Percentiles rank a stretch among this genome's conserved stretches.
These are phyloP conservation scores for Acanthamoeba lugdunensis DNA, from an alignment of 208 protist species.

Conservation along the genomic window DNA sequence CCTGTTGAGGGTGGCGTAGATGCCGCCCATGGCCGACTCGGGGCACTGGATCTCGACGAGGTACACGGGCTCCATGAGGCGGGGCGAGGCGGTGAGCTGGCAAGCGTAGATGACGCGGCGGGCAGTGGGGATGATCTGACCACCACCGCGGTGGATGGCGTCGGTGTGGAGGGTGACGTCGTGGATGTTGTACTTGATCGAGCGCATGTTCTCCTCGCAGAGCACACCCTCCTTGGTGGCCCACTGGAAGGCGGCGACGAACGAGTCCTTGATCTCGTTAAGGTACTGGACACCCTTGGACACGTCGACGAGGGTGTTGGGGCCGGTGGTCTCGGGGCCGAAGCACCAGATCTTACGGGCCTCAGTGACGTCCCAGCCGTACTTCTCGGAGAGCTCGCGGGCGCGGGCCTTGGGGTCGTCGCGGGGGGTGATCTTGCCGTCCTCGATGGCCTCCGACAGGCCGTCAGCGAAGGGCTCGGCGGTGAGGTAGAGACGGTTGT, in stretches of 20 bases:
- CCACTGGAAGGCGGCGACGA: constrained; percentile 95
- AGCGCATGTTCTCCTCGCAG: constrained; percentile 96
- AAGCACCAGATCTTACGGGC: constrained; percentile 98
- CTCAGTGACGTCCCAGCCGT: constrained; percentile 93
- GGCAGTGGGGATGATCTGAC: constrained; percentile 97
- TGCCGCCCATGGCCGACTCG: constrained; percentile 94
- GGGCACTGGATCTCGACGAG: constrained; percentile 95
- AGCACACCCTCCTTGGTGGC: constrained; percentile 95
- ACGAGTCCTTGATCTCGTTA: constrained; percentile 97
- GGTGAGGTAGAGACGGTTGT: constrained; percentile 97
- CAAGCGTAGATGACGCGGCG: constrained; percentile 94
- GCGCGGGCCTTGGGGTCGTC: constrained; percentile 93
- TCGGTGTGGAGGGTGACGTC: constrained; percentile 98
- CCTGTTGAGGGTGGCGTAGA: constrained; percentile 95
- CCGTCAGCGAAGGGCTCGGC: constrained; percentile 93
- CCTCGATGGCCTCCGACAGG: constrained; percentile 94
- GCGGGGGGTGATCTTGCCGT: constrained; percentile 88
- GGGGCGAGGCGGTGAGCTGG: constrained; percentile 92
- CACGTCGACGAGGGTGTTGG: constrained; percentile 97
- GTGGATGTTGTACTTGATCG: constrained; percentile 94
- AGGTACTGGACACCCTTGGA: constrained; percentile 98
- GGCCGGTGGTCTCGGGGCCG: constrained; percentile 94
- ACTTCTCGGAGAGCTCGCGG: constrained; percentile 92
- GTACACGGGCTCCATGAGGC: constrained; percentile 97
- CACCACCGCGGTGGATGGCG: constrained; percentile 97